Evolutionary conservation across 2,329 filamentous ascomycete genomes (phyloP).

Genomic region (Stylonectria norvegica): DNA sequence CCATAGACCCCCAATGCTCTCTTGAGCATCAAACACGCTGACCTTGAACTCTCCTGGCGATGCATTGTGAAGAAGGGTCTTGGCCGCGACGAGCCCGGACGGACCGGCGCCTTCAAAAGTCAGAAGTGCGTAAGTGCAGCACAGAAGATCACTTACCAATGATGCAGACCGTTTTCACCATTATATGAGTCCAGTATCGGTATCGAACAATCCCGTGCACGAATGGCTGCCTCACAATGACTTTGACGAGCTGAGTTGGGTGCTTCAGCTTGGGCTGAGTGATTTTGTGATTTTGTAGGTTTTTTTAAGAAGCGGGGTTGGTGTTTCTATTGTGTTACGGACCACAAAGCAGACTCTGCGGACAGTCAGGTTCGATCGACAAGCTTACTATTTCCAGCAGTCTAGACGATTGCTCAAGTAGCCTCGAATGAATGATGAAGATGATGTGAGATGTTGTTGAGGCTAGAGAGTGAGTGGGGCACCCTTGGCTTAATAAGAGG

Average conservation of each 20-base stretch:
- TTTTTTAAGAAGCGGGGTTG: too few relatives aligned
- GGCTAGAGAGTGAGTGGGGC: too few relatives aligned
- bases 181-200: constrained; percentile 17
- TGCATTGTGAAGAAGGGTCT: constrained; percentile 64
- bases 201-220: too few relatives aligned
- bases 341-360: too few relatives aligned
- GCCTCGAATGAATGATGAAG: too few relatives aligned
- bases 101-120: constrained; percentile 59
- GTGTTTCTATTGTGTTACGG: too few relatives aligned
- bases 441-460: too few relatives aligned
- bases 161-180: constrained; percentile 41
- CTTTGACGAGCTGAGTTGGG: constrained; percentile 7
- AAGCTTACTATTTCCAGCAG: too few relatives aligned
- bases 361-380: too few relatives aligned
- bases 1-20: constrained; percentile 76
- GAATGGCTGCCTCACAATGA: constrained; percentile 3
- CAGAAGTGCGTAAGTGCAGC: constrained; percentile 2
- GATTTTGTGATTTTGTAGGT: too few relatives aligned
- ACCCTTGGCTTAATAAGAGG: too few relatives aligned
- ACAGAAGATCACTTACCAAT: constrained; percentile 31
- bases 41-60: constrained; percentile 58
- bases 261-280: constrained; percentile 15
- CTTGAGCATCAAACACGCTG: constrained; percentile 65
- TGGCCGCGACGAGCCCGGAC: constrained; percentile 66
- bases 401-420: too few relatives aligned